Conservation (phyloP, 129 eudicot genomes). For the Rutidosis leptorrhynchoides region DNA sequence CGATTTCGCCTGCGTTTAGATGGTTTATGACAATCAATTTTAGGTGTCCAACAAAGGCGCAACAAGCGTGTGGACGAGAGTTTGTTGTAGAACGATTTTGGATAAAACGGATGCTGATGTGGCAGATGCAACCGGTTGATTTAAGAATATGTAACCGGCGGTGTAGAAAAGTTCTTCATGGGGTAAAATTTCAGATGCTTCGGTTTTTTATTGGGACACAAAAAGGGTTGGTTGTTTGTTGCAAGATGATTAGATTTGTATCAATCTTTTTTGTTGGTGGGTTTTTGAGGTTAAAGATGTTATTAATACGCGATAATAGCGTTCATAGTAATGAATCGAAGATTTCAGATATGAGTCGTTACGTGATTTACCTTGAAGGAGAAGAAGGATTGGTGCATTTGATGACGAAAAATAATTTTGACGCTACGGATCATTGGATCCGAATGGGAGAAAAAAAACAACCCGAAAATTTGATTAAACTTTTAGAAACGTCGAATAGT, state of each 20-base stretch:
- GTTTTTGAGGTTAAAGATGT: constrained; percentile 23
- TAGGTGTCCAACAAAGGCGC: constrained; percentile 37
- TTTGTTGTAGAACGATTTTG: constrained; percentile 53
- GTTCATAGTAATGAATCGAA: constrained; percentile 24
- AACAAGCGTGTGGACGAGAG: constrained; percentile 19
- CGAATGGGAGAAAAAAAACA: constrained; percentile 49
- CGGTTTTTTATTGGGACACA: constrained; percentile 38
- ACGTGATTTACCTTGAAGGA: constrained; percentile 75
- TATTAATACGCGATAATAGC: constrained; percentile 15
- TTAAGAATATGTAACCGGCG: constrained; percentile 23
- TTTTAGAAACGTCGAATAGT: constrained; percentile 32
- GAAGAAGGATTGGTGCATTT: constrained; percentile 60
- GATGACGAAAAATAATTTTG: constrained; percentile 42
- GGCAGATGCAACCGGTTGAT: constrained; percentile 45
- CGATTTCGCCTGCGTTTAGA: constrained; percentile 57
- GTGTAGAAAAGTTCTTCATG: constrained; percentile 39
- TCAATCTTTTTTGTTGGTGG: constrained; percentile 27
- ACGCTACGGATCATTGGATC: constrained; percentile 50
- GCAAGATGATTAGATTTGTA: constrained; percentile 44
- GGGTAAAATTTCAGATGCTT: constrained; percentile 26
- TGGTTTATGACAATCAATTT: constrained; percentile 53
- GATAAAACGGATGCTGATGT: constrained; percentile 35
- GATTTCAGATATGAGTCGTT: constrained; percentile 32
- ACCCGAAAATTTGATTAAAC: constrained; percentile 48
- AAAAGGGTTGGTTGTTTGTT: constrained; percentile 29